These are phyloP conservation scores for Colletotrichum aenigma DNA, from an alignment of 2,329 filamentous ascomycete genomes.

Conservation along the genomic window DNA sequence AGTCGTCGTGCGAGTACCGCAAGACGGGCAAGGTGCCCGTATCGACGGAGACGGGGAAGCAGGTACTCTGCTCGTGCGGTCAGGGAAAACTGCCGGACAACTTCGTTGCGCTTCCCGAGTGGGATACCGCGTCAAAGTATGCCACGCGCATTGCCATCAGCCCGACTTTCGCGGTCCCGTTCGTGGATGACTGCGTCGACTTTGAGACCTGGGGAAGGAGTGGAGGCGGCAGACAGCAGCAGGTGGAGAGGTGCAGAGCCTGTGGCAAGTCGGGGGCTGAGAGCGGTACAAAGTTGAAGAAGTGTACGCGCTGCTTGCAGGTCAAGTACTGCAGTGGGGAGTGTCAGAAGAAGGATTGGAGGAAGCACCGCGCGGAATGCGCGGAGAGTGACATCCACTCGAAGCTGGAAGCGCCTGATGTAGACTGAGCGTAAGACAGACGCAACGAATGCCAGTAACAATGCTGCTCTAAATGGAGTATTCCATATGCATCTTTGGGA, in stretches of 20 bases:
- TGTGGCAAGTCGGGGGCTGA: constrained; percentile 38
- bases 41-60: constrained; percentile 35
- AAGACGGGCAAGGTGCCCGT: constrained; percentile 39
- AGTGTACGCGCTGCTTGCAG: constrained; percentile 47
- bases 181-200: constrained; percentile 45
- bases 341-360: constrained; percentile 62
- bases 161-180: constrained; percentile 50
- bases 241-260: constrained; percentile 33
- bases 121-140: constrained; percentile 43
- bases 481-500: too few species aligned
- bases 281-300: constrained; percentile 39
- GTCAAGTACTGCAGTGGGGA: constrained; percentile 54
- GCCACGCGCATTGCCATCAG: constrained; percentile 64
- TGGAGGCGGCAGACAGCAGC: neutral
- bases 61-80: constrained; percentile 51
- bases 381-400: neutral
- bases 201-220: neutral
- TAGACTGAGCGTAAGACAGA: neutral
- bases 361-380: constrained; percentile 51
- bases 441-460: too few species aligned
- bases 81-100: constrained; percentile 42
- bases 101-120: constrained; percentile 46
- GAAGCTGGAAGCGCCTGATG: neutral
- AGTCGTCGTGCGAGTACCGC: constrained; percentile 46
- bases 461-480: too few species aligned